Percentiles rank a stretch among this genome's conserved stretches.
Conservation (phyloP, 2,329 filamentous ascomycete species). For the Phyllosticta citrichinensis region DNA sequence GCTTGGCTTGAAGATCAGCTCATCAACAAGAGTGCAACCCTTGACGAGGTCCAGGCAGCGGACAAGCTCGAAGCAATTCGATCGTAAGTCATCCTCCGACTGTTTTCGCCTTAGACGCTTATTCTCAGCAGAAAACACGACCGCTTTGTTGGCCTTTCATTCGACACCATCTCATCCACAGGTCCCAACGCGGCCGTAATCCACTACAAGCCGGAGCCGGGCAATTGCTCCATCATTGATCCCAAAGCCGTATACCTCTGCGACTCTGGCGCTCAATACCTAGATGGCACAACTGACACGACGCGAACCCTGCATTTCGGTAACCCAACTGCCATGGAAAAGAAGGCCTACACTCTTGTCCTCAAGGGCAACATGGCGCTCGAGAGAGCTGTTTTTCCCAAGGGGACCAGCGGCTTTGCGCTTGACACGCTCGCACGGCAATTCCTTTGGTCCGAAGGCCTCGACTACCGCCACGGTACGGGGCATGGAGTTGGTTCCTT, state of each 20-base stretch:
- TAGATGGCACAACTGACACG: constrained; percentile 91
- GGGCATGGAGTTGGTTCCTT: constrained; percentile 93
- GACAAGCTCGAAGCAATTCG: constrained; percentile 78
- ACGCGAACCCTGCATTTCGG: constrained; percentile 92
- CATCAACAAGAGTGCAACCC: constrained; percentile 54
- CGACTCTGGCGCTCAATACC: constrained; percentile 93
- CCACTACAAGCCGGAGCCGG: constrained; percentile 83
- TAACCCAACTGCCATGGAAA: constrained; percentile 70
- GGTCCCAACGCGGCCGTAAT: constrained; percentile 90
- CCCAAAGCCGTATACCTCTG: constrained; percentile 83
- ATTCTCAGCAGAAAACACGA: constrained; percentile 43
- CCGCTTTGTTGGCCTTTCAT: constrained; percentile 81
- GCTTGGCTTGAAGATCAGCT: constrained; percentile 93
- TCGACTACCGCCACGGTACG: constrained; percentile 94
- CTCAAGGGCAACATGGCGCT: constrained; percentile 89
- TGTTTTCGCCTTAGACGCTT: background rate
- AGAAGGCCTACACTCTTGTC: constrained; percentile 84
- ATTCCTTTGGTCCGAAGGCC: constrained; percentile 81
- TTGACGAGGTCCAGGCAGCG: constrained; percentile 87
- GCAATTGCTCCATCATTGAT: constrained; percentile 73
- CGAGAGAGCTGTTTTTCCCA: constrained; percentile 80
- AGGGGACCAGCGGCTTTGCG: constrained; percentile 88
- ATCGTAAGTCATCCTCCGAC: constrained; percentile 22
- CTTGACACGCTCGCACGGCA: constrained; percentile 83
- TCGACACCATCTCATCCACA: constrained; percentile 91